phyloP scores from a whole-genome alignment of 805 yeast species.

The Metschnikowia aberdeeniae region DNA sequence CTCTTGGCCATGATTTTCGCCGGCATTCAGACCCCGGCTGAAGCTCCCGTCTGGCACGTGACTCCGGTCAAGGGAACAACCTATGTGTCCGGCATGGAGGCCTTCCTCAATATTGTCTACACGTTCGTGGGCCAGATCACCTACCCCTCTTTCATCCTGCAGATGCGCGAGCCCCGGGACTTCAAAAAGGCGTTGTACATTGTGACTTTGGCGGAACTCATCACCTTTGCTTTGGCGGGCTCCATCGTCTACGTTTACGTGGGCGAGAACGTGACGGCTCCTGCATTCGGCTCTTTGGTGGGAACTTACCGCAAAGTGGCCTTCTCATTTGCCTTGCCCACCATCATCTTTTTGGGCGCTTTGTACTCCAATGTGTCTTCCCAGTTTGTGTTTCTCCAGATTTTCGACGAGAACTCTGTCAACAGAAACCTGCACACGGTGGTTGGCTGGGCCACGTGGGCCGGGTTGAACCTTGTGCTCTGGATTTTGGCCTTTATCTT shows the following conservation, averaged over 20 bases:
- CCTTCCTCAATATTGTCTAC: slow-evolving; percentile 55
- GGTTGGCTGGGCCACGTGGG: slow-evolving; percentile 53
- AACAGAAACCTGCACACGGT: slow-evolving; percentile 48
- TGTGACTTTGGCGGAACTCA: slow-evolving; percentile 48
- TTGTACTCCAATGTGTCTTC: slow-evolving; percentile 53
- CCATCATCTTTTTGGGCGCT: slow-evolving; percentile 53
- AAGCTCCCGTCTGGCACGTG: slow-evolving; percentile 30
- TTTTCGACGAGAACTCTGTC: slow-evolving; percentile 39
- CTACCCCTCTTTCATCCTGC: slow-evolving; percentile 58
- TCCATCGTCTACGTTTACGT: slow-evolving; percentile 55
- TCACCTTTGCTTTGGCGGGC: slow-evolving; percentile 53
- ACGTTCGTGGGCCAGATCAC: slow-evolving; percentile 64
- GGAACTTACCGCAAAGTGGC: slow-evolving; percentile 49
- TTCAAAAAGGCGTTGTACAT: slow-evolving; percentile 53
- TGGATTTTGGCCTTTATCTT: slow-evolving; percentile 56
- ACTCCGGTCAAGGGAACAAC: slow-evolving; percentile 49
- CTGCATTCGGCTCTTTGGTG: slow-evolving; percentile 53
- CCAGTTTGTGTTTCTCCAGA: slow-evolving; percentile 45
- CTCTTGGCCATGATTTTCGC: slow-evolving; percentile 50
- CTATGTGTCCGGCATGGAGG: slow-evolving; percentile 51
- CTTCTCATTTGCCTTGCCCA: slow-evolving; percentile 59
- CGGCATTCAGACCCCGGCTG: slow-evolving; percentile 42
- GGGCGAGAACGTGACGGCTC: slow-evolving; percentile 54
- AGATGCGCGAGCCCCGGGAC: slow-evolving; percentile 55
- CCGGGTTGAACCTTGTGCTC: slow-evolving; percentile 35